Evolutionary conservation across 140 eudicot species (phyloP), one percentile per base, ranked within the genome.

Genomic region (Anethum foeniculum): DNA sequence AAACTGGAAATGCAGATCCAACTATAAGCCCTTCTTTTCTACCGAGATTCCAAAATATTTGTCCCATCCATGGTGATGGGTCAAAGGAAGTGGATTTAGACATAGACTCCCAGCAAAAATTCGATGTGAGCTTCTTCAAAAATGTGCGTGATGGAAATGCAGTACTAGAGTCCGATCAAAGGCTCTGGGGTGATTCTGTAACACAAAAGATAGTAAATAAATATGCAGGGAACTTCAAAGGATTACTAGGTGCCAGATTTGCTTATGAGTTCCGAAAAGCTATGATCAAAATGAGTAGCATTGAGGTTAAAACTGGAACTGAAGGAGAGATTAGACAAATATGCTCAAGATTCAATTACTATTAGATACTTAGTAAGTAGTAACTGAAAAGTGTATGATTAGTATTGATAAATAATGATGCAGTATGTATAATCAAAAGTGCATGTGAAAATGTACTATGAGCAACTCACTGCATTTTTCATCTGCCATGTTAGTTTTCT

Each of bases 261-360:
- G 87, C 85, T 81, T 83, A 73, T 67, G 97, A 93, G 89, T 93
- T 93, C 52, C 87, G 86, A 9, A 91, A 88, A 32, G 93, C 93
- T 1, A 93, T 93, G 98, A 73, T 91, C 54, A 88, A 91, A 84
- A 88, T 93, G 98, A 87, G 97, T 80, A 87, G 91, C 84, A 93
- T 91, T 88, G 98, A 90, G 13, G 98, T 93, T 36, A 91, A 91
- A 87, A 90, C 90, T 64, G 97, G 98, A 58, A 18, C 68, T 15
- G 84, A 88, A 79, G 98, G 98, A 67, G 97, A 91, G 83, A 91
- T 93, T 34, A 88, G 98, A 77, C 88, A 83, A 73, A 52, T 85
- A 14, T 93, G 98, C 82, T 91, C 97, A 23, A 91, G 78, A 64
- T 60, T 91, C 47, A 91, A 93, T 81, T 74, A 39, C 49, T 74